phyloP scores from a whole-genome alignment of 352 stramenopile genomes.

The Vaucheria bursata region DNA sequence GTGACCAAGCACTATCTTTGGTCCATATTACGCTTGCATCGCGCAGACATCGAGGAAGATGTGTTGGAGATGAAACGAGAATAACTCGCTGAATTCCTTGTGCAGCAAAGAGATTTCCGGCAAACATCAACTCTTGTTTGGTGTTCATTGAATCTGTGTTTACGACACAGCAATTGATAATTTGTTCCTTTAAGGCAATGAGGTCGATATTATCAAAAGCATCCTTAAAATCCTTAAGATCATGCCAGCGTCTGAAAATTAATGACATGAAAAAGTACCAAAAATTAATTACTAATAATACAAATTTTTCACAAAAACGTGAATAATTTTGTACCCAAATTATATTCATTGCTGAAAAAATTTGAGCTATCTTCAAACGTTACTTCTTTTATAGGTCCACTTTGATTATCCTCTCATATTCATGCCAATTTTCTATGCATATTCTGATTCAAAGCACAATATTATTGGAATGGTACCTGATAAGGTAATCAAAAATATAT shows the following conservation, averaged over 20 bases:
- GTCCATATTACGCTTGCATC: constrained; percentile 28
- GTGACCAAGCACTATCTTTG: background rate
- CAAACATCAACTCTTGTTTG: constrained; percentile 13
- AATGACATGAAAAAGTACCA: no score
- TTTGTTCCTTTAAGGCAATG: background rate
- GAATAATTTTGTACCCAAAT: no score
- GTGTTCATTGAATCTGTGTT: constrained; percentile 16
- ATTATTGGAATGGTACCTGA: constrained; percentile 10
- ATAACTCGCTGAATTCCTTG: constrained; percentile 5
- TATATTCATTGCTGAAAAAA: no score
- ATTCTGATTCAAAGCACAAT: constrained; percentile 13
- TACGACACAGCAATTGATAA: constrained; percentile 1
- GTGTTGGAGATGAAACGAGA: constrained; percentile 35
- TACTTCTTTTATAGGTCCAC: background rate
- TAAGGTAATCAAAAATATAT: background rate
- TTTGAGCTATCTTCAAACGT: no score
- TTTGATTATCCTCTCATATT: background rate
- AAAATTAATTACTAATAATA: no score
- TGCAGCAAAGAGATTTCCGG: constrained; percentile 19
- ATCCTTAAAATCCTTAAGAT: constrained; percentile 1
- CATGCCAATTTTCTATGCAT: background rate
- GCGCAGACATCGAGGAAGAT: constrained; percentile 27
- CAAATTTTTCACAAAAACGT: no score
- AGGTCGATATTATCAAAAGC: constrained; percentile 14
- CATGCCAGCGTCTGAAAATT: constrained; percentile 3